Conservation (phyloP, 2,329 filamentous ascomycete genomes). For the Knufia petricola region DNA sequence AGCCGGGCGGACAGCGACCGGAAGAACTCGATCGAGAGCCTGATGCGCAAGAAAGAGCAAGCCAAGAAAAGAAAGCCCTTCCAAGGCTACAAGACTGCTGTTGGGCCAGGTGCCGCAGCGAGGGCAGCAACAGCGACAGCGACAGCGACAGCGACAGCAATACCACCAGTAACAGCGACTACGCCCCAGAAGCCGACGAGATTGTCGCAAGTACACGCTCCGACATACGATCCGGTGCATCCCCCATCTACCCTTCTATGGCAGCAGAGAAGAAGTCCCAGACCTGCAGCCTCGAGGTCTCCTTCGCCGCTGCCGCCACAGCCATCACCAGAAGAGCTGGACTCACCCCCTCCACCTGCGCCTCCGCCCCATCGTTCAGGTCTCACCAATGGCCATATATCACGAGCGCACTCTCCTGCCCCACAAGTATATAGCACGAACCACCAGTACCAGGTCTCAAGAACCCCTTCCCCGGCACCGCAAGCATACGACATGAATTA, state of each 20-base stretch:
- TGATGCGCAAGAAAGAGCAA: slow-evolving; percentile 42
- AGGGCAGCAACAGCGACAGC: slow-evolving; percentile 5
- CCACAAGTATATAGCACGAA: slow-evolving; percentile 24
- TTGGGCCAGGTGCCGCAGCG: slow-evolving; percentile 22
- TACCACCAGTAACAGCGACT: neutral
- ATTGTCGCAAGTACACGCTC: slow-evolving; percentile 29
- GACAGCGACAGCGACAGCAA: too few relatives aligned
- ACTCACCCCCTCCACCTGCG: slow-evolving; percentile 69
- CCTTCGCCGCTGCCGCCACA: slow-evolving; percentile 23
- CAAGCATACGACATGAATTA: slow-evolving; percentile 24
- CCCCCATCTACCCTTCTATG: slow-evolving; percentile 31
- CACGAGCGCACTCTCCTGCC: slow-evolving; percentile 41
- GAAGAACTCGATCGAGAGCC: slow-evolving; percentile 14
- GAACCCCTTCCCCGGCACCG: slow-evolving; percentile 50
- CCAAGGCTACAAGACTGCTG: slow-evolving; percentile 48
- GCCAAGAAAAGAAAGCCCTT: slow-evolving; percentile 54
- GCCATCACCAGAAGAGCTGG: slow-evolving; percentile 35
- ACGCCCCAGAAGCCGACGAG: slow-evolving; percentile 6
- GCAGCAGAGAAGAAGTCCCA: slow-evolving; percentile 29
- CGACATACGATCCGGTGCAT: slow-evolving; percentile 27
- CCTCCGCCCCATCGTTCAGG: slow-evolving; percentile 62
- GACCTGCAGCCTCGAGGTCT: slow-evolving; percentile 28
- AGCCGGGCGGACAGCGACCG: slow-evolving; percentile 34
- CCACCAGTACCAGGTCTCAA: slow-evolving; percentile 39
- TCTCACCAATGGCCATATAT: slow-evolving; percentile 30